Percentiles rank a stretch among this genome's conserved stretches.
phyloP scores from a whole-genome alignment of 345 rosid species.

The Fremontodendron californicum region DNA sequence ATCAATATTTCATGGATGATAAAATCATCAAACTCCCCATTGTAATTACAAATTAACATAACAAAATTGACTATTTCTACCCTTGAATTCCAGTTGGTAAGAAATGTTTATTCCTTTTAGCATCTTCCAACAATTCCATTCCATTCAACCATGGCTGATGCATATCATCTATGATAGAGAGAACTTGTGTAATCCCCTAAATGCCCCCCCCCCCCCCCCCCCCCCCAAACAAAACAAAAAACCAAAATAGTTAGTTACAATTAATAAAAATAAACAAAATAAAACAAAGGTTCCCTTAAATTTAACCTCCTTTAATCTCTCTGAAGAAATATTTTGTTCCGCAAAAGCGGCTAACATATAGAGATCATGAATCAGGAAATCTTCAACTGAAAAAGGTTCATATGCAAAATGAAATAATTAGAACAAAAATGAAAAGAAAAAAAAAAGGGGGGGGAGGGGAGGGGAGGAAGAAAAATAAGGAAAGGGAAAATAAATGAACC shows the following conservation, averaged over 20 bases:
- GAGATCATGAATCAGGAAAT: slow-evolving; percentile 44
- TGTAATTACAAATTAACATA: background rate
- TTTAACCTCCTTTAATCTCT: slow-evolving; percentile 38
- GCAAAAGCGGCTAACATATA: slow-evolving; percentile 35
- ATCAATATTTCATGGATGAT: background rate
- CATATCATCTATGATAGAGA: slow-evolving; percentile 38
- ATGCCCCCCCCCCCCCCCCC: background rate
- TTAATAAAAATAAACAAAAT: background rate
- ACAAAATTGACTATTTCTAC: slow-evolving; percentile 24
- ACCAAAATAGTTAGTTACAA: background rate
- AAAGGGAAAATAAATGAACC: slow-evolving; percentile 24
- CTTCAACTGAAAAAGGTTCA: slow-evolving; percentile 33
- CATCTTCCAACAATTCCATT: slow-evolving; percentile 46
- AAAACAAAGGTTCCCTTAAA: background rate
- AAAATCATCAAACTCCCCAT: background rate
- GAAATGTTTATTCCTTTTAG: slow-evolving; percentile 32
- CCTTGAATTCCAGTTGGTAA: slow-evolving; percentile 57
- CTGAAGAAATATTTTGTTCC: slow-evolving; percentile 24
- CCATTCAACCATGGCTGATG: slow-evolving; percentile 57
- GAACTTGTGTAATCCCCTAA: slow-evolving; percentile 47
- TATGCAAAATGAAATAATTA: background rate
- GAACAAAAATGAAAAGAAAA: background rate
- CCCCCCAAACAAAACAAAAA: background rate
- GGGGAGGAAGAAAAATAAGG: background rate
- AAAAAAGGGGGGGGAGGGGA: no score